Conservation (phyloP, 176 grass and related monocot species). For the Phoenix roebelenii region DNA sequence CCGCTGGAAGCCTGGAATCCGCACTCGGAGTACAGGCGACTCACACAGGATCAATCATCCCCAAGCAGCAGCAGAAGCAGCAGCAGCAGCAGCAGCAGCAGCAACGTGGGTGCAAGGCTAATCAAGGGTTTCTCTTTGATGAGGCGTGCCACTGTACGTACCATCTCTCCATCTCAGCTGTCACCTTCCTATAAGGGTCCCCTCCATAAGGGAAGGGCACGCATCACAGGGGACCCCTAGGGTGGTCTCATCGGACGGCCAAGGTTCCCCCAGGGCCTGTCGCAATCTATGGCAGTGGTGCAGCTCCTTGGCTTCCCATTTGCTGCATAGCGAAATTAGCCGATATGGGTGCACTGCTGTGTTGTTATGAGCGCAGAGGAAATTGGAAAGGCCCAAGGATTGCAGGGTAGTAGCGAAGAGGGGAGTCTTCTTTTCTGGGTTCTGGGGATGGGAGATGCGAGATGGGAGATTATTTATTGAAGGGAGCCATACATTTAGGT, state of each 20-base stretch:
- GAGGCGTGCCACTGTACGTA: slow-evolving; percentile 4
- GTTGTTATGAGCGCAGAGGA: background rate
- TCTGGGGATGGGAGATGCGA: no score
- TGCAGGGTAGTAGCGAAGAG: background rate
- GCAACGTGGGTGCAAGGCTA: background rate
- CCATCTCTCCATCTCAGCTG: background rate
- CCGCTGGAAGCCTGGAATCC: background rate
- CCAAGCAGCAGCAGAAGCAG: background rate
- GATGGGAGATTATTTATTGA: no score
- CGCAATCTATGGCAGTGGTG: slow-evolving; percentile 1
- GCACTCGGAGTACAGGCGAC: background rate
- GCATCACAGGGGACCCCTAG: background rate
- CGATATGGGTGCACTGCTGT: background rate
- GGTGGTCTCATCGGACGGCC: background rate
- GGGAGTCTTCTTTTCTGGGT: background rate
- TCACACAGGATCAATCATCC: background rate
- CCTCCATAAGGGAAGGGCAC: background rate
- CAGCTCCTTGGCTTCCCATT: slow-evolving; percentile 2
- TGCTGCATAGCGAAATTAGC: background rate
- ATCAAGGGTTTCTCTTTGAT: slow-evolving; percentile 1
- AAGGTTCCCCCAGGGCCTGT: background rate
- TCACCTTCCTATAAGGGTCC: background rate
- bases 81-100: no score
- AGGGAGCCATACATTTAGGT: background rate
- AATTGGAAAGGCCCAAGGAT: background rate